phyloP scores from a whole-genome alignment of 1,139 yeast species.

The Suhomyces panamericanus region DNA sequence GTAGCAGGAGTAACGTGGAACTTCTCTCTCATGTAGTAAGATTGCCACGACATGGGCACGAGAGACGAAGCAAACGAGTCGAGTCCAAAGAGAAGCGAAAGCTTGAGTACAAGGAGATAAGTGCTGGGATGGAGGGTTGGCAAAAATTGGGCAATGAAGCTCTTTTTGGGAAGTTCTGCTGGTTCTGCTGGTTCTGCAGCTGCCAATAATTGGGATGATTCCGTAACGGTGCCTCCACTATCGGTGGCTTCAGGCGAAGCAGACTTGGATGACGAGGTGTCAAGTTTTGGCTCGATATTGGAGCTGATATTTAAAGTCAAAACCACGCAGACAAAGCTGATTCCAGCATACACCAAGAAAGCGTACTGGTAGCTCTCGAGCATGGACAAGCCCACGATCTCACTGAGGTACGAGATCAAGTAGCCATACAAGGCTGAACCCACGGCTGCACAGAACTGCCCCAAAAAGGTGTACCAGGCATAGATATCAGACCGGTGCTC shows the following conservation, averaged over 20 bases:
- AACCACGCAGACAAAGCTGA: conserved; percentile 23
- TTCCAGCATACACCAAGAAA: conserved; percentile 27
- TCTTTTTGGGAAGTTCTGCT: conserved; percentile 7
- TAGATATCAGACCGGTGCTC: conserved; percentile 40
- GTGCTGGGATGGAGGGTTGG: conserved; percentile 23
- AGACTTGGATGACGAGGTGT: background rate
- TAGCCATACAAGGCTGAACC: conserved; percentile 37
- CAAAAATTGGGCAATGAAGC: conserved; percentile 15
- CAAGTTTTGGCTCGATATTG: conserved; percentile 18
- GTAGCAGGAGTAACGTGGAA: conserved; percentile 34
- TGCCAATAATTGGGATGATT: conserved; percentile 8
- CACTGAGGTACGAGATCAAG: conserved; percentile 26
- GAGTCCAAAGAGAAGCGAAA: conserved; percentile 39
- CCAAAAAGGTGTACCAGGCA: conserved; percentile 45
- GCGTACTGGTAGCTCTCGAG: conserved; percentile 32
- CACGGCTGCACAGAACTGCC: conserved; percentile 37
- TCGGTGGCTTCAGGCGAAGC: background rate
- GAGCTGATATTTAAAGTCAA: conserved; percentile 22
- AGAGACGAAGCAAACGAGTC: conserved; percentile 48
- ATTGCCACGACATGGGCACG: conserved; percentile 46
- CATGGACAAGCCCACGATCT: conserved; percentile 19
- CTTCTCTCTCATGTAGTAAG: conserved; percentile 39
- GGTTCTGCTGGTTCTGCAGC: background rate
- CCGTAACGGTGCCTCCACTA: background rate
- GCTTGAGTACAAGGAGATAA: conserved; percentile 28